Evolutionary conservation across 169 alveolate genomes (phyloP).

Genomic region (Plasmodium malariae): DNA sequence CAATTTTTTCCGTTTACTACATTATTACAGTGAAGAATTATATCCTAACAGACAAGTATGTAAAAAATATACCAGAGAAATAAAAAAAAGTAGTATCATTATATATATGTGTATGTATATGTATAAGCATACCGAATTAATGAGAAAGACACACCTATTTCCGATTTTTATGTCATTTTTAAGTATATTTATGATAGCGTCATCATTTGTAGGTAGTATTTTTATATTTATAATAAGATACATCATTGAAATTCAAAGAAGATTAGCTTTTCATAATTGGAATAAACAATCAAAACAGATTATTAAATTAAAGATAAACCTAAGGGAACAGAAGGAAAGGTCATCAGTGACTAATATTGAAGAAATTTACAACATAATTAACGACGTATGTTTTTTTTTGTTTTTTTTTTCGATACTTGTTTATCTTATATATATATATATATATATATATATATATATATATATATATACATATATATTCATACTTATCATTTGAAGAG

Average conservation of each 20-base stretch:
- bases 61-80: slow-evolving; percentile 2
- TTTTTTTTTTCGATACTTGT: neutral
- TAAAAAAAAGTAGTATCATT: neutral
- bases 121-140: neutral
- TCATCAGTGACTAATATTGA: slow-evolving; percentile 66
- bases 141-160: neutral
- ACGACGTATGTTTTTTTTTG: slow-evolving; percentile 44
- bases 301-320: slow-evolving; percentile 28
- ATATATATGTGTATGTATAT: neutral
- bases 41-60: slow-evolving; percentile 74
- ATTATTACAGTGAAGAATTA: slow-evolving; percentile 65
- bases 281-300: slow-evolving; percentile 73
- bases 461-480: too few relatives aligned
- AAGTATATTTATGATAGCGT: slow-evolving; percentile 74
- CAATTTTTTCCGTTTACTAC: slow-evolving; percentile 58
- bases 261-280: slow-evolving; percentile 74
- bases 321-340: slow-evolving; percentile 54
- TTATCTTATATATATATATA: neutral
- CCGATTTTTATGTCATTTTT: neutral
- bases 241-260: slow-evolving; percentile 72
- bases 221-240: slow-evolving; percentile 63
- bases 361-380: slow-evolving; percentile 49
- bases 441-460: too few relatives aligned
- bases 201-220: slow-evolving; percentile 63
- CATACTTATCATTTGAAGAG: too few relatives aligned